Conservation (phyloP, 257 asterid species). For the Ajuga chamaepitys region DNA sequence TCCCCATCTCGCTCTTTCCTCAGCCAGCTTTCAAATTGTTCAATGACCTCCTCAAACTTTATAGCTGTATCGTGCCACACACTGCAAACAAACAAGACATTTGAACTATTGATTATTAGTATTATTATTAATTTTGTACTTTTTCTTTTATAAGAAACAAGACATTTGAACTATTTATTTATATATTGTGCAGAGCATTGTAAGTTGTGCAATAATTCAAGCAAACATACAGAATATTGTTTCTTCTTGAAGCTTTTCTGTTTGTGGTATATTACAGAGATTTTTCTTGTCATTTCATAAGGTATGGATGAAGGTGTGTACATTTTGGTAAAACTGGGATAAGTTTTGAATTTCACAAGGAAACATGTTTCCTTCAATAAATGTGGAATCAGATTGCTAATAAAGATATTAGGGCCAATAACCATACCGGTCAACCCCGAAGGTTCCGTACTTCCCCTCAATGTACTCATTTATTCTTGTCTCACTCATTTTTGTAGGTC, state of each 20-base stretch:
- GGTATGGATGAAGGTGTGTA: neutral
- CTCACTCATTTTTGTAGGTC: slow-evolving; percentile 79
- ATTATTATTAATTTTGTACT: too few relatives aligned
- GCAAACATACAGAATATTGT: neutral
- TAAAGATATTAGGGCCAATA: too few relatives aligned
- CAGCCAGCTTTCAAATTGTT: slow-evolving; percentile 86
- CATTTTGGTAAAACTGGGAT: neutral
- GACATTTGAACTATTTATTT: too few relatives aligned
- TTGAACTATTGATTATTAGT: too few relatives aligned
- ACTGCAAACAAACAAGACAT: slow-evolving; percentile 39
- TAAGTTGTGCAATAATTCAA: neutral
- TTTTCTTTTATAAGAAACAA: too few relatives aligned
- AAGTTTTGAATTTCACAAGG: neutral
- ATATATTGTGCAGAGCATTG: too few relatives aligned
- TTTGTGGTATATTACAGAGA: neutral
- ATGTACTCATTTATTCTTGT: slow-evolving; percentile 64
- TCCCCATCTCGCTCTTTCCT: slow-evolving; percentile 39
- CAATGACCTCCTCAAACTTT: slow-evolving; percentile 61
- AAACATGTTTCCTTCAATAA: neutral
- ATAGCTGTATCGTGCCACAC: slow-evolving; percentile 99
- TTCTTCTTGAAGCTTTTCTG: neutral
- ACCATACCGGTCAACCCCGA: slow-evolving; percentile 84
- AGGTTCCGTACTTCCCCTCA: slow-evolving; percentile 77
- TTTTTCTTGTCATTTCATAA: neutral
- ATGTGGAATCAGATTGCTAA: too few relatives aligned